Evolutionary conservation across 495 filamentous ascomycete species (phyloP).

Genomic region (Trichoderma reesei): DNA sequence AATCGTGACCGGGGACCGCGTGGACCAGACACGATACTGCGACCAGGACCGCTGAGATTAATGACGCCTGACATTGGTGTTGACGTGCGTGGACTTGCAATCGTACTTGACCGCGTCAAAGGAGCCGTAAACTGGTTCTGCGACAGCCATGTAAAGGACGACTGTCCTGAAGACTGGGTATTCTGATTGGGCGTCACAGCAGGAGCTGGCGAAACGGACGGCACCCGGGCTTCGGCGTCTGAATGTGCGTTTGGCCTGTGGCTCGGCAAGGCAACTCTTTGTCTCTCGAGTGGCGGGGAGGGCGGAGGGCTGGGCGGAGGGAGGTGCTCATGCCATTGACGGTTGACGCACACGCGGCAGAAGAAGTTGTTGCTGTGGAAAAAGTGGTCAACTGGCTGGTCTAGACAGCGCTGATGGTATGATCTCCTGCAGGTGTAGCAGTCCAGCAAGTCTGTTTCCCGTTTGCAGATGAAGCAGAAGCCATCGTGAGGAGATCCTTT

Average conservation of each 20-base stretch:
- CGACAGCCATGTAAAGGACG: neutral
- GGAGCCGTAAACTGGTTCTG: neutral
- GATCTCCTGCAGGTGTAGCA: neutral
- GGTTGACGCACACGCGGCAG: neutral
- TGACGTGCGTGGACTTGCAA: neutral
- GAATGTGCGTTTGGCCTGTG: neutral
- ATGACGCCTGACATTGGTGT: neutral
- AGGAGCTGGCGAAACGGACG: neutral
- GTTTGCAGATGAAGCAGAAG: neutral
- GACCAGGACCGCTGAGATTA: neutral
- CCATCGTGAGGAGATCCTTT: neutral
- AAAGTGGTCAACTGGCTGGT: neutral
- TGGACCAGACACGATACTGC: neutral
- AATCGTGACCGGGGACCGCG: constrained; percentile 1
- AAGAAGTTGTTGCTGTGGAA: neutral
- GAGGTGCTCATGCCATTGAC: neutral
- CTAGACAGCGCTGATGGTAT: neutral
- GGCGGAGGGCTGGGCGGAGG: neutral
- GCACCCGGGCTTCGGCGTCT: neutral
- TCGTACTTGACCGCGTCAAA: neutral
- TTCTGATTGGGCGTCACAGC: neutral
- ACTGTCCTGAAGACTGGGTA: neutral
- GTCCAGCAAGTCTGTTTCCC: neutral
- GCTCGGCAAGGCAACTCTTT: neutral
- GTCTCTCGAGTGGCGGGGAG: neutral